Percentiles rank a stretch among this genome's conserved stretches.
phyloP scores from a whole-genome alignment of 2,329 filamentous ascomycete genomes.

The Claviceps fusiformis region DNA sequence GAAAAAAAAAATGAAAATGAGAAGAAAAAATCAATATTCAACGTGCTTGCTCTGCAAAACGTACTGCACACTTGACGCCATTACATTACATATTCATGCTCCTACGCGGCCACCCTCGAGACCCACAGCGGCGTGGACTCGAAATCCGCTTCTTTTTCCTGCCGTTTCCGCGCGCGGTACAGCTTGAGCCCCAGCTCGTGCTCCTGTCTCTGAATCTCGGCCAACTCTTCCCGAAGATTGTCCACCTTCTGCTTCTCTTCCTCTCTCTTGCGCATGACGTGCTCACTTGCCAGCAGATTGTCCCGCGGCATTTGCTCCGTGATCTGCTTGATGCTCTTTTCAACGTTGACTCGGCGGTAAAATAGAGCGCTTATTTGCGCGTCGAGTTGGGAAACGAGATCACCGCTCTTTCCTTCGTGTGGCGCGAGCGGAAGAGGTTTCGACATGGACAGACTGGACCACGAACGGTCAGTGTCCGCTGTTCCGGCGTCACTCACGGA shows the following conservation, averaged over 20 bases:
- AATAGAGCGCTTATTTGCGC: constrained; percentile 50
- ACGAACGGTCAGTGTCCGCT: constrained; percentile 9
- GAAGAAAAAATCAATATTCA: no score
- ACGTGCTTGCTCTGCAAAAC: not conserved
- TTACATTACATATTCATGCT: not conserved
- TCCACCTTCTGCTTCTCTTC: constrained; percentile 52
- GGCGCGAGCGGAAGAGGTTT: constrained; percentile 51
- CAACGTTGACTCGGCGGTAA: constrained; percentile 58
- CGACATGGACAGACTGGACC: constrained; percentile 26
- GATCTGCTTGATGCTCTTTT: constrained; percentile 60
- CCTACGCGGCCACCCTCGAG: constrained; percentile 48
- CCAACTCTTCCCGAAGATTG: constrained; percentile 49
- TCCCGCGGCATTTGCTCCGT: constrained; percentile 65
- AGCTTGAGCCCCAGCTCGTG: constrained; percentile 67
- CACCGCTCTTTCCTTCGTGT: constrained; percentile 42
- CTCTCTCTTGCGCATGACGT: constrained; percentile 44
- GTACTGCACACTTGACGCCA: not conserved
- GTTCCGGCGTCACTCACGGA: constrained; percentile 3
- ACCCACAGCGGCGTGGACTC: constrained; percentile 67
- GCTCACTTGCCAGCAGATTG: constrained; percentile 51
- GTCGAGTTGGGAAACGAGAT: constrained; percentile 54
- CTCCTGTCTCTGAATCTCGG: constrained; percentile 61
- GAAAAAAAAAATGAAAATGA: no score
- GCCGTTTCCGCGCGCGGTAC: constrained; percentile 60
- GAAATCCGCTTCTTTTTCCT: constrained; percentile 51